Evolutionary conservation across 129 eudicot species (phyloP), one percentile per base, ranked within the genome.

Genomic region (Flaveria bidentis): DNA sequence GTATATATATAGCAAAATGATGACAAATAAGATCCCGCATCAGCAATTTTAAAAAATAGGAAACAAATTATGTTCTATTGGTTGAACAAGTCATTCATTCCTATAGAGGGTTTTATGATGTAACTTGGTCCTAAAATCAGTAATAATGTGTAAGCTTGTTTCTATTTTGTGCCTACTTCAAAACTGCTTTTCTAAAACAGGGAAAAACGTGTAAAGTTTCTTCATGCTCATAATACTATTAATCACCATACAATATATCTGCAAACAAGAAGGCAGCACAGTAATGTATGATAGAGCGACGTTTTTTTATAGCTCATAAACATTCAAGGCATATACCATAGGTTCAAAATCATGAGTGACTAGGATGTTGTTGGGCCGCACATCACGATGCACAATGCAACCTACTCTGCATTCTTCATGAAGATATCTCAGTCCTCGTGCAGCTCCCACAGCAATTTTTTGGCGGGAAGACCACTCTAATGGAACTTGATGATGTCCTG

Each of bases 351-450:
- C 98, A 80, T 94, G 98, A 44, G 98, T 94, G 63, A 94, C 74
- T 47, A 94, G 90, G 70, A 94, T 94, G 85, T 94, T 94, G 81
- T 89, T 94, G 2, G 98, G 98, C 52, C 98, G 87, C 86, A 94
- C 89, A 49, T 94, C 98, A 47, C 98, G 96, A 71, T 91, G 98
- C 46, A 94, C 98, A 72, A 94, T 91, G 87, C 98, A 94, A 69
- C 98, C 98, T 42, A 94, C 98, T 80, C 98, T 83, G 71, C 97
- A 94, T 86, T 94, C 98, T 84, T 94, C 98, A 25, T 93, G 98
- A 75, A 90, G 97, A 79, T 93, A 93, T n/a, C 98, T 78, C 56
- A 93, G 82, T 62, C 98, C 98, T 52, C 98, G 83, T 73, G 98
- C 97, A 77, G 98, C 97, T 52, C 98, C 98, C 13, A 88, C 89